Conservation (phyloP, 352 stramenopile species). For the Thalassiosira sp. region DNA sequence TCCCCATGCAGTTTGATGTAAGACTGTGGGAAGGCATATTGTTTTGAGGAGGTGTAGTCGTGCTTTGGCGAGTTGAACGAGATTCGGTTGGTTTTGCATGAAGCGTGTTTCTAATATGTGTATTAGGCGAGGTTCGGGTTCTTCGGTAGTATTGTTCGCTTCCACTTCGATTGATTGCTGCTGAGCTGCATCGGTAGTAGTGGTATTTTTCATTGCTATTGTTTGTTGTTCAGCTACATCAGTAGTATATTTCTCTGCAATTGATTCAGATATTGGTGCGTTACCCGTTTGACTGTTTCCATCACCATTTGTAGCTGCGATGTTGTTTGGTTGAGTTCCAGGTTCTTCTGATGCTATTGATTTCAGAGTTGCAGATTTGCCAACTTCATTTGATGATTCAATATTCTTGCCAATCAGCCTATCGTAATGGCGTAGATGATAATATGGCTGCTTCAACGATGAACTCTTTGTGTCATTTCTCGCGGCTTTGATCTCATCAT, state of each 20-base stretch:
- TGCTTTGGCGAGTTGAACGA: slow-evolving; percentile 57
- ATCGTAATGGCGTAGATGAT: not conserved
- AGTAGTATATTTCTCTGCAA: not conserved
- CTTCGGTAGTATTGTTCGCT: not conserved
- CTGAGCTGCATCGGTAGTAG: too few species aligned
- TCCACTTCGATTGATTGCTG: slow-evolving; percentile 1
- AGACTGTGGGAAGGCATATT: slow-evolving; percentile 61
- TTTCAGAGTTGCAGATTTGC: not conserved
- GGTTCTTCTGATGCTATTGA: not conserved
- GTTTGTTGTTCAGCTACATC: too few species aligned
- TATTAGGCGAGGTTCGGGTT: slow-evolving; percentile 31
- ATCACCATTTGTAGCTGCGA: not conserved
- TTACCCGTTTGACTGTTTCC: not conserved
- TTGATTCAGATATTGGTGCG: not conserved
- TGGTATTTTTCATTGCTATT: not conserved
- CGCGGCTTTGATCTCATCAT: not conserved
- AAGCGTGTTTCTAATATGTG: slow-evolving; percentile 71
- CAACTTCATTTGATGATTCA: too few species aligned
- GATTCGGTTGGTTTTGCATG: slow-evolving; percentile 70
- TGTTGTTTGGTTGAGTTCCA: slow-evolving; percentile 1
- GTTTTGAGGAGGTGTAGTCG: slow-evolving; percentile 61
- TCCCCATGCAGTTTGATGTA: slow-evolving; percentile 52
- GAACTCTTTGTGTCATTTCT: not conserved
- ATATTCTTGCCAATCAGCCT: too few species aligned
- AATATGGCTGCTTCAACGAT: not conserved